Evolutionary conservation across 208 protist species (phyloP), one percentile per base, ranked within the genome.

Genomic region (Leptomonas seymouri): DNA sequence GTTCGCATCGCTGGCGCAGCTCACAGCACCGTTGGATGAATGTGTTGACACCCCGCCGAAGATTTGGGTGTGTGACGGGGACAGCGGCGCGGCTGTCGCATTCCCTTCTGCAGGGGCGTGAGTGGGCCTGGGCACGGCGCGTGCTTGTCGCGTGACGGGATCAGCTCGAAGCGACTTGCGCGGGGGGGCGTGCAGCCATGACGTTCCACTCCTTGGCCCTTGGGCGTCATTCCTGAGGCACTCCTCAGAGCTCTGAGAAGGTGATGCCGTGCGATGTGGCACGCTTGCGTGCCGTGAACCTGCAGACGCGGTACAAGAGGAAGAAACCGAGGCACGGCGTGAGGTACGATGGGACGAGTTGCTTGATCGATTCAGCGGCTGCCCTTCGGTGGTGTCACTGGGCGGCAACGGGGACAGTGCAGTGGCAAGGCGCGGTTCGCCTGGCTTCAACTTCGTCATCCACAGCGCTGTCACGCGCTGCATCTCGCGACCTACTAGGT

Each of bases 401-500:
- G 51, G 39, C 20, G 31, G 16, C 31, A 12, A 14, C 9, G 2
- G 42, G 14, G 34, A n/a, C 0, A 27, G 11, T 20, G 41, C 42
- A 16, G 31, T 15, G 20, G 42, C 25, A 27, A 25, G 28, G n/a
- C 42, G 11, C 1, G 25, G 15, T 4, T 67, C 42, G 18, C 7
- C 28, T 3, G 30, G 28, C n/a, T 71, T 63, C 28, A 79, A 59
- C 56, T 72, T 74, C 14, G 34, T 27, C 59, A 68, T 70, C 74
- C 74, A 79, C 49, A 73, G 44, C 23, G 64, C 55, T 15, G 74
- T 69, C 0, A 79, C 64, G 54, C 73, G 59, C 56, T 79, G 74
- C 61, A 79, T 36, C 55, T 79, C 66, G 16, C 58, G 57, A 9
- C 74, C 64, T 2, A 79, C 62, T 1, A 79, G 36, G n/a, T 63